These are phyloP conservation scores for Epichloe brachyelytri DNA, from an alignment of 2,329 filamentous ascomycete species.

Conservation along the genomic window DNA sequence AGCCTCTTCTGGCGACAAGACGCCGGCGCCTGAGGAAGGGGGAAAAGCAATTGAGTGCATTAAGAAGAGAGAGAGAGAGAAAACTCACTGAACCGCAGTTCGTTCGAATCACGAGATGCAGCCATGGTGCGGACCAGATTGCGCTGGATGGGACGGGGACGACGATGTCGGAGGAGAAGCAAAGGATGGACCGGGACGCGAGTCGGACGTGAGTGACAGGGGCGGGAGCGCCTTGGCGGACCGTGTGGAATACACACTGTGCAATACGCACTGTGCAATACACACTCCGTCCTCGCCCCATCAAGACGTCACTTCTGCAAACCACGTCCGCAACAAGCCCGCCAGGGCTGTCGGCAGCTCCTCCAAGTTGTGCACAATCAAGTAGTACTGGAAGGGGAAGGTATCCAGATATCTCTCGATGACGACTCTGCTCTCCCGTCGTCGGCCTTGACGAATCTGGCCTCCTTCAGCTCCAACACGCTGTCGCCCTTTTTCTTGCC, in stretches of 20 bases:
- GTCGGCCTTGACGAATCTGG: constrained; percentile 59
- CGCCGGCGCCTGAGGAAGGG: too few species aligned
- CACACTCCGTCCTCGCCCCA: too few species aligned
- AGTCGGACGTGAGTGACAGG: too few species aligned
- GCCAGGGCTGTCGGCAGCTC: constrained; percentile 84
- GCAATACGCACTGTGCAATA: too few species aligned
- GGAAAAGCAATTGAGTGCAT: not conserved
- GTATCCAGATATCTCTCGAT: constrained; percentile 88
- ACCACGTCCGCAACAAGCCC: constrained; percentile 87
- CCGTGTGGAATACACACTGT: too few species aligned
- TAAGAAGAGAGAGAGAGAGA: not conserved
- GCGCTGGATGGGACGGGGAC: not conserved
- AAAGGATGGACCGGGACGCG: too few species aligned
- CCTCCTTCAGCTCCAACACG: constrained; percentile 81
- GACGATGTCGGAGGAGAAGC: not conserved
- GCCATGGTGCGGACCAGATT: constrained; percentile 4
- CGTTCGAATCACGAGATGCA: constrained; percentile 1
- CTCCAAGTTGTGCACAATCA: constrained; percentile 83
- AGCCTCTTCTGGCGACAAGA: not conserved
- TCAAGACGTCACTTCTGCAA: constrained; percentile 53
- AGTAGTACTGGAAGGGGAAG: constrained; percentile 94
- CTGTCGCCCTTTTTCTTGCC: constrained; percentile 39
- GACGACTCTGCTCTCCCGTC: constrained; percentile 53
- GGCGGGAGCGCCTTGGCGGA: too few species aligned
- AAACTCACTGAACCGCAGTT: constrained; percentile 22